Percentiles rank a stretch among this genome's conserved stretches.
Conservation (phyloP, 78 protist species). For the Creolimax fragrantissima region DNA sequence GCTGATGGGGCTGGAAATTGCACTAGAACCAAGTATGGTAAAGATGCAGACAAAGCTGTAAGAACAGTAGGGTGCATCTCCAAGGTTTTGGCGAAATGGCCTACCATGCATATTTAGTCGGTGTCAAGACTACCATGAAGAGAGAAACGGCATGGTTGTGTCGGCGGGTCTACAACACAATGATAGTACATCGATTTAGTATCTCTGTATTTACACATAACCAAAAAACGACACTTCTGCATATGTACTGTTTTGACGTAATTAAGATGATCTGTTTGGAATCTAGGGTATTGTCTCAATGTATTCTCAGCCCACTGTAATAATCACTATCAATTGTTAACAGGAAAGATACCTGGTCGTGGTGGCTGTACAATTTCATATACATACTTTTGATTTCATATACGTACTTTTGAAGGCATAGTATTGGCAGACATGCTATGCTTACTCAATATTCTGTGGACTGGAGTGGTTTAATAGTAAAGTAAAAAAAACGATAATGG, state of each 20-base stretch:
- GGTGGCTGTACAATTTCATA: no score
- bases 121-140: neutral
- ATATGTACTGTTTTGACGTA: neutral
- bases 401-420: no score
- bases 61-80: neutral
- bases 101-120: neutral
- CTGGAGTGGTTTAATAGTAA: no score
- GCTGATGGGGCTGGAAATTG: neutral
- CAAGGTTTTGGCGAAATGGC: neutral
- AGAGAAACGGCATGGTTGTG: conserved; percentile 9
- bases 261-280: neutral
- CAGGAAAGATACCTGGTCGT: no score
- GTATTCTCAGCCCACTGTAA: no score
- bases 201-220: neutral
- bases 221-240: neutral
- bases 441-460: no score
- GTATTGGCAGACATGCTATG: no score
- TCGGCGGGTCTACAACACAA: neutral
- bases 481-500: no score
- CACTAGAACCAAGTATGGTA: neutral
- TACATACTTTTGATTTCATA: no score
- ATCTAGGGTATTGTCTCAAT: no score
- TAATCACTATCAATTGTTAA: no score
- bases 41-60: neutral
- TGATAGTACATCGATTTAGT: no score